These are phyloP conservation scores for Epichloe sp. DNA, from an alignment of 2,329 filamentous ascomycete species.

Conservation along the genomic window DNA sequence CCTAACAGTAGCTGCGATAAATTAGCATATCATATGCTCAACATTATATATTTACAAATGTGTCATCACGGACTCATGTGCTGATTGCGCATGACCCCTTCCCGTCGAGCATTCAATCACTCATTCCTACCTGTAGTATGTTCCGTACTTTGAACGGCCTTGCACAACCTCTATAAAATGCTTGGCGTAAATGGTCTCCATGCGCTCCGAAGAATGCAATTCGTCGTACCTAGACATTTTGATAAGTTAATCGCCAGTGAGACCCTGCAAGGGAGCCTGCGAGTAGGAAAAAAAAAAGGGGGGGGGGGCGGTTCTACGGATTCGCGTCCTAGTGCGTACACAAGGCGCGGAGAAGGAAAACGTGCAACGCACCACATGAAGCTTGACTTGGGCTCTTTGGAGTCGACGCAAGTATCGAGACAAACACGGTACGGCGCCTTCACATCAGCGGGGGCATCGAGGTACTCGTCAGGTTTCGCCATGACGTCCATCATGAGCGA, in stretches of 20 bases:
- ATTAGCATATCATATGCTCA: too few relatives aligned
- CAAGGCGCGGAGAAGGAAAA: neutral
- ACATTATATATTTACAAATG: too few relatives aligned
- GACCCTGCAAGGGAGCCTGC: too few relatives aligned
- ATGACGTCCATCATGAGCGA: conserved; percentile 52
- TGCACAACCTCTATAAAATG: conserved; percentile 28
- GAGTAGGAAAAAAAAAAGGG: too few relatives aligned
- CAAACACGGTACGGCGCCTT: conserved; percentile 47
- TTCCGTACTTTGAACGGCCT: conserved; percentile 28
- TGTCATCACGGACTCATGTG: neutral
- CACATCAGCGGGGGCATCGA: conserved; percentile 51
- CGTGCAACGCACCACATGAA: conserved; percentile 49
- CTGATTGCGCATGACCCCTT: neutral
- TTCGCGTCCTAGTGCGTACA: too few relatives aligned
- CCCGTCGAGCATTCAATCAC: too few relatives aligned
- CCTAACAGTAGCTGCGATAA: too few relatives aligned
- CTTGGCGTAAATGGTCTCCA: conserved; percentile 28
- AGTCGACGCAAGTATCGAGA: conserved; percentile 23
- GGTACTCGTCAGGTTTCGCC: conserved; percentile 43
- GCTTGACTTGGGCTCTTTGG: conserved; percentile 34
- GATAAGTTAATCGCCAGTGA: neutral
- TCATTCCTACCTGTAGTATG: conserved; percentile 11
- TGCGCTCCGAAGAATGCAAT: conserved; percentile 56
- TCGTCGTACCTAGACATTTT: conserved; percentile 40
- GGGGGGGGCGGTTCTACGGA: neutral